Evolutionary conservation across 768 basidiomycete genomes (phyloP), one percentile per base, ranked within the genome.

Genomic region (Russula vinacea): DNA sequence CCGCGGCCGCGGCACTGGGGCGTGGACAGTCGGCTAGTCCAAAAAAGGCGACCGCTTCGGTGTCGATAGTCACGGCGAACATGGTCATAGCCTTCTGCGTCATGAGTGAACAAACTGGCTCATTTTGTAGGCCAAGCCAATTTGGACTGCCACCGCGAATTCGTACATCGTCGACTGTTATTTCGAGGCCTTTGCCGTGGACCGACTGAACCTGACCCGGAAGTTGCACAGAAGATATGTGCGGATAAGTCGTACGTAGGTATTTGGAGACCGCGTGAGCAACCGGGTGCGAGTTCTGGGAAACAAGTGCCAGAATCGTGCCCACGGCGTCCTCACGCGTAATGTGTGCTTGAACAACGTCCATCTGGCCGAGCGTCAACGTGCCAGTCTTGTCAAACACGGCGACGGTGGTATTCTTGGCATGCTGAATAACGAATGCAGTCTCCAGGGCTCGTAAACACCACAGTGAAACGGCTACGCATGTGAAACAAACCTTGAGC

Each of bases 321-420:
- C 63, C 69, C 42, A 77, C 45, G 4, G 59, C 50, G n/a, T 69
- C 70, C 19, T 70, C 70, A n/a, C 67, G 71, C 35, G 71, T 16
- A 32, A 76, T 57, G 42, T 74, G 72, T 50, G 73, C 70, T 52
- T 74, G 71, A n/a, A 74, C 75, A 19, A 83, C 78, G 0, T 73
- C 68, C 33, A 79, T 74, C 57, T 76, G 68, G 13, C 80, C 80
- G 52, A 72, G 66, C 1, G 84, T 83, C 56, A 85, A 73, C 16
- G 84, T 85, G 0, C 84, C 84, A 0, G 84, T 85, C 76, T 86
- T 86, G 74, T 86, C 84, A 61, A 85, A 81, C 2, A 80, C 82
- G 35, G 81, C 76, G 56, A 77, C 75, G 39, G 77, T 73, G 58
- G 81, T 73, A 51, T 76, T 71, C n/a, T 77, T 65, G 13, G 56